Conservation (phyloP, 2,329 filamentous ascomycete species). For the Apiospora phragmitis region DNA sequence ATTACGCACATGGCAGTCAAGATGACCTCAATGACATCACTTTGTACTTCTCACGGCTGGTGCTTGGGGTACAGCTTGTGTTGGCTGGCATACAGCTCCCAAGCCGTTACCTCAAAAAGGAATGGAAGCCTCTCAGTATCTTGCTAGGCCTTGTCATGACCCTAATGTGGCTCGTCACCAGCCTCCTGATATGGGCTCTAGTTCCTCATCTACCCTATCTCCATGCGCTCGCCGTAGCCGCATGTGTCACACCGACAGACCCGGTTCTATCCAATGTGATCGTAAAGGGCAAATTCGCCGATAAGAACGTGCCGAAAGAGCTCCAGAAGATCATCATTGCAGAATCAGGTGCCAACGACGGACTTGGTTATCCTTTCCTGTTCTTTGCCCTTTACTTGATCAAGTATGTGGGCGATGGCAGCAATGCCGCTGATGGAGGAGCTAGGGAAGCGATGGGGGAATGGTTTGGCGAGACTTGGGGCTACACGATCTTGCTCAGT, state of each 20-base stretch:
- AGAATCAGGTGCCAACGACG: slow-evolving; percentile 88
- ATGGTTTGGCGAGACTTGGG: slow-evolving; percentile 87
- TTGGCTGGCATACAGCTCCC: slow-evolving; percentile 87
- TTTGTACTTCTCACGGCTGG: slow-evolving; percentile 81
- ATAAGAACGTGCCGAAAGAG: slow-evolving; percentile 81
- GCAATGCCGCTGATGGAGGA: slow-evolving; percentile 56
- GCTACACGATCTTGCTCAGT: slow-evolving; percentile 79
- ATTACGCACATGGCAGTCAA: slow-evolving; percentile 64
- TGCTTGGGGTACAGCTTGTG: slow-evolving; percentile 87
- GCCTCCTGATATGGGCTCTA: slow-evolving; percentile 74
- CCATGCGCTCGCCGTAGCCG: slow-evolving; percentile 76
- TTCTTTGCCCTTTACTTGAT: slow-evolving; percentile 84
- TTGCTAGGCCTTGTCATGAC: slow-evolving; percentile 84
- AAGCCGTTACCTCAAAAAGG: slow-evolving; percentile 72
- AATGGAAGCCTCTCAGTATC: slow-evolving; percentile 75
- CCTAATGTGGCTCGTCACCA: slow-evolving; percentile 83
- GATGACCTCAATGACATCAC: slow-evolving; percentile 70
- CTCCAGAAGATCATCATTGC: slow-evolving; percentile 79
- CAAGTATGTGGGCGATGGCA: slow-evolving; percentile 67
- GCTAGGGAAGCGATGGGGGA: slow-evolving; percentile 67
- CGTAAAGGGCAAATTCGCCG: slow-evolving; percentile 90
- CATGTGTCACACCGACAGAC: slow-evolving; percentile 91
- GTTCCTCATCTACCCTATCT: slow-evolving; percentile 72
- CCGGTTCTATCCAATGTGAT: slow-evolving; percentile 86
- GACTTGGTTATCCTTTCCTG: slow-evolving; percentile 84